phyloP scores from a whole-genome alignment of 2,329 filamentous ascomycete species.

The Achaetomium macrosporum region DNA sequence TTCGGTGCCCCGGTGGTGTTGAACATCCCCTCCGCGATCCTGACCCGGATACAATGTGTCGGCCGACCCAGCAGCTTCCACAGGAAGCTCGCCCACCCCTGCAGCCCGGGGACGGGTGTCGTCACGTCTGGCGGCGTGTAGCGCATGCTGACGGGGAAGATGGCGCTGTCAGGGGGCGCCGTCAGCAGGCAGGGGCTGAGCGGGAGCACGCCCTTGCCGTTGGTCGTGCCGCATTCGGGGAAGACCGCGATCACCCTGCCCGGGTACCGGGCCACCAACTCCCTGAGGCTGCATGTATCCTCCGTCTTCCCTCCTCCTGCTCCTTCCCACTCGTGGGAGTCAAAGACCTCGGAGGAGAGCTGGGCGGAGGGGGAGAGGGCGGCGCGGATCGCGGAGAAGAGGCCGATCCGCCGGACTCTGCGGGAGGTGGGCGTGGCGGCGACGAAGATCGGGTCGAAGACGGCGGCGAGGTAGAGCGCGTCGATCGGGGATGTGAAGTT shows the following conservation, averaged over 20 bases:
- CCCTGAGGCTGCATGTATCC: slow-evolving; percentile 43
- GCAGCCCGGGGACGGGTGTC: slow-evolving; percentile 73
- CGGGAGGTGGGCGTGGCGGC: slow-evolving; percentile 70
- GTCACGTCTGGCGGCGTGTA: slow-evolving; percentile 88
- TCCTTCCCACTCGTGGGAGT: slow-evolving; percentile 33
- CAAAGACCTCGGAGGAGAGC: slow-evolving; percentile 28
- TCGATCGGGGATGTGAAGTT: slow-evolving; percentile 92
- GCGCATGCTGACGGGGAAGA: slow-evolving; percentile 85
- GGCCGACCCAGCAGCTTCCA: slow-evolving; percentile 82
- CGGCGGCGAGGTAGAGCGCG: slow-evolving; percentile 85
- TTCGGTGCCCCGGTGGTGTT: slow-evolving; percentile 39
- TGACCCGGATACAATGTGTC: slow-evolving; percentile 83
- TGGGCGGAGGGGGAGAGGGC: slow-evolving; percentile 58
- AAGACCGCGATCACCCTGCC: slow-evolving; percentile 77
- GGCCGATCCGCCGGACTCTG: slow-evolving; percentile 68
- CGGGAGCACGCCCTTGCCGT: slow-evolving; percentile 82
- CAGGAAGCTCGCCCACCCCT: slow-evolving; percentile 64
- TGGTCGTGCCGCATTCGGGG: slow-evolving; percentile 90
- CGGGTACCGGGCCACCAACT: slow-evolving; percentile 62
- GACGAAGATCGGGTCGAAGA: slow-evolving; percentile 95
- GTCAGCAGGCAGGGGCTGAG: slow-evolving; percentile 72
- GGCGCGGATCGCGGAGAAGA: slow-evolving; percentile 67
- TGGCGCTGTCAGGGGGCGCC: slow-evolving; percentile 60
- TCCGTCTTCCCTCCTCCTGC: too few relatives aligned
- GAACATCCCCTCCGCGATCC: slow-evolving; percentile 71